These are phyloP conservation scores for Vaccinium macrocarpon DNA, from an alignment of 148 eudicot species.

Conservation along the genomic window DNA sequence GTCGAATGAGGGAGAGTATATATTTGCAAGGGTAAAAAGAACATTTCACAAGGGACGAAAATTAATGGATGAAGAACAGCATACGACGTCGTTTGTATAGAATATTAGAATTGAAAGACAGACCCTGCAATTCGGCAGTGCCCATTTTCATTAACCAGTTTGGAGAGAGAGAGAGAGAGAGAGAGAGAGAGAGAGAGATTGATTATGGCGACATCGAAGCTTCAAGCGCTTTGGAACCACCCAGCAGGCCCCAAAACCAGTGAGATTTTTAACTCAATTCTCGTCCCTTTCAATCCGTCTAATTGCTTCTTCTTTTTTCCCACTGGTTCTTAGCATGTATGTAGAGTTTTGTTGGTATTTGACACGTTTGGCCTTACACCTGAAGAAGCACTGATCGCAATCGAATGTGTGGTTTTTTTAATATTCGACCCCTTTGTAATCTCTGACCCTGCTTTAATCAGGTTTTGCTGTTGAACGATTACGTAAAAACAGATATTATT, in stretches of 20 bases:
- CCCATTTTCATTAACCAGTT: neutral
- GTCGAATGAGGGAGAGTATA: no score
- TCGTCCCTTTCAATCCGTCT: neutral
- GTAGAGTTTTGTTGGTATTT: neutral
- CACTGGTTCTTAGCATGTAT: neutral
- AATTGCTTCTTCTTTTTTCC: neutral
- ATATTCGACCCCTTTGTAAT: neutral
- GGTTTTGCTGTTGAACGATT: neutral
- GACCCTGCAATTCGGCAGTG: neutral
- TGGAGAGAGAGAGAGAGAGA: constrained; percentile 16
- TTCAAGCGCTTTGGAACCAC: constrained; percentile 69
- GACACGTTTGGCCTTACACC: neutral
- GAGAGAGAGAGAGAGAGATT: constrained; percentile 13
- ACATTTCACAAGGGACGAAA: no score
- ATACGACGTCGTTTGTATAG: no score
- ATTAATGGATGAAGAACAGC: no score
- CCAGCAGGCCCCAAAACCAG: constrained; percentile 87
- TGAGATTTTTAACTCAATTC: constrained; percentile 12
- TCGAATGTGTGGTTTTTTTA: neutral
- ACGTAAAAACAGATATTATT: neutral
- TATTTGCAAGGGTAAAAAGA: no score
- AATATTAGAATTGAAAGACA: no score
- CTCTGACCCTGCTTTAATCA: neutral
- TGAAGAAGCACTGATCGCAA: neutral
- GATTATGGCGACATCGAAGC: constrained; percentile 55